Evolutionary conservation across 768 basidiomycete species (phyloP).

Genomic region (Mycena amicta): DNA sequence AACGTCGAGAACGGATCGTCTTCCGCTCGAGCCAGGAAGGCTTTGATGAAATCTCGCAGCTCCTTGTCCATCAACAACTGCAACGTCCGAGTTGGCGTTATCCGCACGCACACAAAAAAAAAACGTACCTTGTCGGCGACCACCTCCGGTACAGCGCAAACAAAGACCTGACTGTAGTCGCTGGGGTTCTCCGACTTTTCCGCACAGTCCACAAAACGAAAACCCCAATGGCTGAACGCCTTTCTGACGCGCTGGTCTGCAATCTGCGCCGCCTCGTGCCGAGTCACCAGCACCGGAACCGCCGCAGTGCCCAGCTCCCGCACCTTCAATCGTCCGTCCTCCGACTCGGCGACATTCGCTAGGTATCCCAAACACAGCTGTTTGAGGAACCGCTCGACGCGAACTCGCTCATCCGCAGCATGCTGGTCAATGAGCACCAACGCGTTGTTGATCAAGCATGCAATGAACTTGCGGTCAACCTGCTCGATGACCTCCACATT

Average conservation of each 20-base stretch:
- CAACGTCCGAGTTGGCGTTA: constrained; percentile 2
- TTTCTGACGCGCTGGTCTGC: constrained; percentile 40
- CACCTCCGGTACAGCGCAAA: constrained; percentile 67
- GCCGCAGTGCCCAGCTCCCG: constrained; percentile 55
- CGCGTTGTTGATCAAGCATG: constrained; percentile 55
- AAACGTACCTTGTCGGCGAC: constrained; percentile 65
- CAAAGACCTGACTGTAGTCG: constrained; percentile 66
- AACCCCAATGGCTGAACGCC: constrained; percentile 71
- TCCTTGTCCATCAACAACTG: constrained; percentile 72
- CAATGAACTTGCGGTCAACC: constrained; percentile 90
- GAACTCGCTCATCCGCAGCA: constrained; percentile 94
- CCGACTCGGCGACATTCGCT: constrained; percentile 36
- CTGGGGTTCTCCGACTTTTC: constrained; percentile 31
- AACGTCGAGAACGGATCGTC: constrained; percentile 38
- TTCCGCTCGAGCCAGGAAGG: constrained; percentile 66
- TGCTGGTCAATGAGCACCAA: constrained; percentile 94
- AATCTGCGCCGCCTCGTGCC: constrained; percentile 60
- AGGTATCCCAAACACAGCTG: constrained; percentile 75
- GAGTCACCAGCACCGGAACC: constrained; percentile 64
- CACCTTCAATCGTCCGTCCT: constrained; percentile 34
- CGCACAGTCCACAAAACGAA: constrained; percentile 48
- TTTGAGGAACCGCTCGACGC: constrained; percentile 82
- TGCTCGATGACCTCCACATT: constrained; percentile 72
- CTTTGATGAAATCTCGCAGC: constrained; percentile 74
- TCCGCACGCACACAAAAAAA: constrained; percentile 17